Percentiles rank a stretch among this genome's conserved stretches.
These are phyloP conservation scores for Syzygium syzygioides DNA, from an alignment of 441 rosid genomes.

Conservation along the genomic window DNA sequence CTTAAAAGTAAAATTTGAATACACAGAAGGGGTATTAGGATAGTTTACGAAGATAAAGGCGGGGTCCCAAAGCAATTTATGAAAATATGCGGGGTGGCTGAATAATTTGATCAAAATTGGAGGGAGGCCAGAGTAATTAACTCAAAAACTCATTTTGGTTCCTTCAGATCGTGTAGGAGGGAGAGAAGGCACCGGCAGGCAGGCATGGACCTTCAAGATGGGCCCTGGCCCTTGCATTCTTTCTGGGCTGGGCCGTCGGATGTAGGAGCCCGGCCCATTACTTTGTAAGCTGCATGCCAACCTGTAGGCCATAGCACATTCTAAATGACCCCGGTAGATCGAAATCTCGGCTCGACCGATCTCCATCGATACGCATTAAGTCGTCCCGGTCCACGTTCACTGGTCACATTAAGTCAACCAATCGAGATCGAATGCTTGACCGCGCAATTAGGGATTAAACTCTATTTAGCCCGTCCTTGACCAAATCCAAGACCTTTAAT, in stretches of 20 bases:
- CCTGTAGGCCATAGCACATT: background rate
- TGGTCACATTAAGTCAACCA: accelerated
- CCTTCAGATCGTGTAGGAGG: background rate
- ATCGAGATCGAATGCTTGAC: background rate
- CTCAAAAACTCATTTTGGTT: background rate
- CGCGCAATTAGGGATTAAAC: background rate
- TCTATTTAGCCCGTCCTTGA: background rate
- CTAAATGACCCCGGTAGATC: accelerated
- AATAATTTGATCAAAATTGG: background rate
- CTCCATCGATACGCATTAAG: background rate
- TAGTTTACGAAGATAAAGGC: too few relatives aligned
- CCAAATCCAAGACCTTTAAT: background rate
- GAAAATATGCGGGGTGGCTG: background rate
- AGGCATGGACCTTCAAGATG: background rate
- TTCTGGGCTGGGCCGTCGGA: background rate
- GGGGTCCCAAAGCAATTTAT: background rate
- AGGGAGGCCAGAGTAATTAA: background rate
- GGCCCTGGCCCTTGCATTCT: background rate
- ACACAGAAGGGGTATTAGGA: background rate
- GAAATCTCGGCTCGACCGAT: background rate
- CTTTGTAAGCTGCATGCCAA: background rate
- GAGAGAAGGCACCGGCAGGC: background rate
- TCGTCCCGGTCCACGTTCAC: background rate
- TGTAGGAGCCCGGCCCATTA: background rate
- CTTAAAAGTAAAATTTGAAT: background rate